Evolutionary conservation across 73 alveolate genomes (phyloP).

Genomic region (Symbiodinium natans): DNA sequence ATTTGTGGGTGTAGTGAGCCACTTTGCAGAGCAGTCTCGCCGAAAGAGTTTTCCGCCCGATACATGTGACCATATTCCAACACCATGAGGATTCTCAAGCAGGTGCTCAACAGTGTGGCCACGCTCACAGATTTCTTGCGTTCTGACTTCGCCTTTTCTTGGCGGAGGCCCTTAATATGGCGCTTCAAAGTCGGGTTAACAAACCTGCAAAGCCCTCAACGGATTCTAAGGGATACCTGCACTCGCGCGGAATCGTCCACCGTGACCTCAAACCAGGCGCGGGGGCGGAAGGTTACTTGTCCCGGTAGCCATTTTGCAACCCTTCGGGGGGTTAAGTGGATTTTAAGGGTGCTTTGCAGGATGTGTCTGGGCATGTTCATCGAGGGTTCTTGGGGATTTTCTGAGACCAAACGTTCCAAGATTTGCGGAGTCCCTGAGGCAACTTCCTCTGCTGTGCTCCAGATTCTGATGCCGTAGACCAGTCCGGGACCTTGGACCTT

Average conservation of each 20-base stretch:
- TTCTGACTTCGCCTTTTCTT: background rate
- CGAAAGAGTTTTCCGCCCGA: background rate
- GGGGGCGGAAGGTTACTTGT: too few relatives aligned
- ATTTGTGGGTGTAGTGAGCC: background rate
- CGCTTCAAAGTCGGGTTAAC: too few relatives aligned
- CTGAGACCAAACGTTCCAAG: background rate
- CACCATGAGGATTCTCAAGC: constrained; percentile 56
- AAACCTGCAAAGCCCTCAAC: background rate
- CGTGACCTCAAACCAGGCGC: constrained; percentile 76
- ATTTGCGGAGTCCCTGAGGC: background rate
- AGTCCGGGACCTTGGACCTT: constrained; percentile 6
- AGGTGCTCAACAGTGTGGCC: constrained; percentile 65
- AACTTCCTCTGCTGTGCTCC: constrained; percentile 90
- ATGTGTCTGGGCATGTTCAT: background rate
- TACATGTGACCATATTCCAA: too few relatives aligned
- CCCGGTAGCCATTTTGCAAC: too few relatives aligned
- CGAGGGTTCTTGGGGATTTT: background rate
- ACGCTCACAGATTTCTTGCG: background rate
- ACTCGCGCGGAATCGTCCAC: constrained; percentile 67
- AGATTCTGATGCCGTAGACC: constrained; percentile 52
- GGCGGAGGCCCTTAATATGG: too few relatives aligned
- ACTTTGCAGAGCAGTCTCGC: background rate
- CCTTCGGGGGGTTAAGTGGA: too few relatives aligned
- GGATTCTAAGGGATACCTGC: constrained; percentile 50
- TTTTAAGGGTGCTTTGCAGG: too few relatives aligned